These are phyloP conservation scores for Pichia exigua DNA, from an alignment of 805 yeast species.

Conservation along the genomic window DNA sequence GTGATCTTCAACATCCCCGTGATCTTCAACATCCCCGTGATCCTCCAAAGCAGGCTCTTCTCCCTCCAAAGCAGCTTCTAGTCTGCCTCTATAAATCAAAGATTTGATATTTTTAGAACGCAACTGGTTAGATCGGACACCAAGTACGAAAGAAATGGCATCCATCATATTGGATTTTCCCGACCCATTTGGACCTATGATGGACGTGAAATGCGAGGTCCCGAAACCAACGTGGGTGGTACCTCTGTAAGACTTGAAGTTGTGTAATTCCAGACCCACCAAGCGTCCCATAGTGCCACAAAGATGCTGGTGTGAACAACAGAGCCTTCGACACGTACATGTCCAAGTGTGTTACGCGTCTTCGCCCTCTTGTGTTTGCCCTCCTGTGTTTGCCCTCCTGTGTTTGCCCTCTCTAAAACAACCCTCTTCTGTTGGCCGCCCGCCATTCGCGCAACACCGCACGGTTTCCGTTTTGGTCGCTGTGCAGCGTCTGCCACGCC, in stretches of 20 bases:
- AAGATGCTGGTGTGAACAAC: too few relatives aligned
- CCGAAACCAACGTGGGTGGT: slow-evolving; percentile 75
- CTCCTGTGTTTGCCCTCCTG: too few relatives aligned
- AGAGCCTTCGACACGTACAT: slow-evolving; percentile 78
- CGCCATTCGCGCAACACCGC: neutral
- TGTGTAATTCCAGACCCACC: slow-evolving; percentile 66
- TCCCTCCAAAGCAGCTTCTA: too few relatives aligned
- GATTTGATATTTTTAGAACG: slow-evolving; percentile 70
- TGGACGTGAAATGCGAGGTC: slow-evolving; percentile 64
- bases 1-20: slow-evolving; percentile 15
- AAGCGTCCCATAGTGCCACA: slow-evolving; percentile 94
- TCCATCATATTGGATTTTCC: slow-evolving; percentile 98
- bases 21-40: slow-evolving; percentile 19
- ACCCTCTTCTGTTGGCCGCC: neutral
- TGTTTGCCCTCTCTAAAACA: too few relatives aligned
- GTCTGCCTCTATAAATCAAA: slow-evolving; percentile 69
- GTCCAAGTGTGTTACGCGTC: slow-evolving; percentile 41
- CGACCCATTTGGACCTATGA: slow-evolving; percentile 97
- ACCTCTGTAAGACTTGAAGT: slow-evolving; percentile 90
- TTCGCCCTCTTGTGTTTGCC: too few relatives aligned
- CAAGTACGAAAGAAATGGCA: slow-evolving; percentile 87
- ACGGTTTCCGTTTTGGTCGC: neutral
- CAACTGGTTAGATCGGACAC: slow-evolving; percentile 66
- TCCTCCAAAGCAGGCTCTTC: too few relatives aligned
- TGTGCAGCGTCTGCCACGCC: neutral